phyloP scores from a whole-genome alignment of 2,329 filamentous ascomycete species.

The Calonectria hongkongensis region DNA sequence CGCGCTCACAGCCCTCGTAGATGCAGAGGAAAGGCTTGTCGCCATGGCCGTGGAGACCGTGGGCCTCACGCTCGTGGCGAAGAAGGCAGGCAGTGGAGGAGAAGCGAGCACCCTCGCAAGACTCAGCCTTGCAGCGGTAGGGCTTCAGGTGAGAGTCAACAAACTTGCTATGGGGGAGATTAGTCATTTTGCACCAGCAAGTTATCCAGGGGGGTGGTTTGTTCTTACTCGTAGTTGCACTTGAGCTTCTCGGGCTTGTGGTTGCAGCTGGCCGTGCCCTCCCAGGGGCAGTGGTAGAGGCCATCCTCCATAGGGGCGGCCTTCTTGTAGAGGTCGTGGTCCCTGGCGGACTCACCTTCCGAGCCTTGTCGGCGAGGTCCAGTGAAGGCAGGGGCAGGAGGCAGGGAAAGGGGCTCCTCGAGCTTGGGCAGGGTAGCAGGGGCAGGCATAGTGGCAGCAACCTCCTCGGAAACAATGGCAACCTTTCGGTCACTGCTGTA shows the following conservation, averaged over 20 bases:
- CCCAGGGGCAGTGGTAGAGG: constrained; percentile 95
- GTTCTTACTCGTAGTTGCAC: constrained; percentile 98
- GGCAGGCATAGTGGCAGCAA: constrained; percentile 47
- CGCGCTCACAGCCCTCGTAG: constrained; percentile 90
- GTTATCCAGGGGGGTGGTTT: constrained; percentile 37
- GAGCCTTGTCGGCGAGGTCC: constrained; percentile 67
- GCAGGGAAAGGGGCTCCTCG: constrained; percentile 56
- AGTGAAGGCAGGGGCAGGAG: constrained; percentile 64
- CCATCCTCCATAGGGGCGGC: constrained; percentile 80
- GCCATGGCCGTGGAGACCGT: constrained; percentile 95
- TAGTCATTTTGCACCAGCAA: constrained; percentile 44
- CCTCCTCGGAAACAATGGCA: constrained; percentile 55
- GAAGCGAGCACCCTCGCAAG: constrained; percentile 90
- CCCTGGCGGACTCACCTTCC: constrained; percentile 75
- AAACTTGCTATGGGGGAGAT: constrained; percentile 82
- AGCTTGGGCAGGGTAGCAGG: constrained; percentile 49
- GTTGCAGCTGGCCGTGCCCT: constrained; percentile 82
- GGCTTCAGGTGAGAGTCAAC: constrained; percentile 97
- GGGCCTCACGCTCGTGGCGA: constrained; percentile 95
- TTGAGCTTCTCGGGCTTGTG: constrained; percentile 97
- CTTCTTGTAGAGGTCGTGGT: constrained; percentile 83
- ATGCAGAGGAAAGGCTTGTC: constrained; percentile 94
- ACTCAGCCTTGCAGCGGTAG: constrained; percentile 91
- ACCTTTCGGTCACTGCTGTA: constrained; percentile 58
- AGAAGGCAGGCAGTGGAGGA: constrained; percentile 96